These are phyloP conservation scores for Ophidiomyces ophidiicola DNA, from an alignment of 2,329 filamentous ascomycete genomes.

Conservation along the genomic window DNA sequence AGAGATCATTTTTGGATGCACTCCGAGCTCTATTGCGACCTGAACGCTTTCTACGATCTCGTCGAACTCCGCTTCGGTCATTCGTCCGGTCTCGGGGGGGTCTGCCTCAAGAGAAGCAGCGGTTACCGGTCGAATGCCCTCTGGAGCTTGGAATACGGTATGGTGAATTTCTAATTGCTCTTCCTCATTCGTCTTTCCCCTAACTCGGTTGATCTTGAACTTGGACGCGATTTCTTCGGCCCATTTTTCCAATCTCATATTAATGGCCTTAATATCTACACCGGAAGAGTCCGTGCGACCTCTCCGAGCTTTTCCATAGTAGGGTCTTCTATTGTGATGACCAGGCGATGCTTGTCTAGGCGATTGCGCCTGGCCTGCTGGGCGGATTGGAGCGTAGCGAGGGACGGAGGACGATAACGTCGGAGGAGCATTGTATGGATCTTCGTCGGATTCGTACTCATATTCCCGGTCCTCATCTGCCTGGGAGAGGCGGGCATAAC, in stretches of 20 bases:
- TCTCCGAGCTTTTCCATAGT: slow-evolving; percentile 38
- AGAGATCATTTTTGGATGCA: slow-evolving; percentile 90
- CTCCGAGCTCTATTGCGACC: slow-evolving; percentile 73
- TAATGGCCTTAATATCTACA: slow-evolving; percentile 96
- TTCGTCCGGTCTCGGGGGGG: slow-evolving; percentile 44
- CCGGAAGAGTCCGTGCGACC: slow-evolving; percentile 64
- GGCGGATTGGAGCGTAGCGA: slow-evolving; percentile 50
- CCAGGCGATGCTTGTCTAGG: slow-evolving; percentile 29
- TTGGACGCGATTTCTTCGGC: slow-evolving; percentile 95
- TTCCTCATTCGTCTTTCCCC: slow-evolving; percentile 62
- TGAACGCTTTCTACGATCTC: slow-evolving; percentile 81
- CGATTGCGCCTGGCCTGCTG: slow-evolving; percentile 41
- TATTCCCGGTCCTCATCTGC: slow-evolving; percentile 49
- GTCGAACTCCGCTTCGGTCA: slow-evolving; percentile 74
- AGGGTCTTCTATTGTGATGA: slow-evolving; percentile 32
- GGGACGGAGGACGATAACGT: slow-evolving; percentile 45
- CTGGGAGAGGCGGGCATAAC: slow-evolving; percentile 74
- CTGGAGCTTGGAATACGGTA: slow-evolving; percentile 88
- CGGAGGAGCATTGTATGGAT: slow-evolving; percentile 42
- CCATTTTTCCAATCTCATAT: slow-evolving; percentile 88
- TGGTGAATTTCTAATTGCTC: slow-evolving; percentile 91
- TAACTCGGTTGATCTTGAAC: slow-evolving; percentile 76
- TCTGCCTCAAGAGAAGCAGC: slow-evolving; percentile 56
- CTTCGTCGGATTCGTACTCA: slow-evolving; percentile 45
- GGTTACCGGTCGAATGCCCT: slow-evolving; percentile 69